Evolutionary conservation across 2,329 filamentous ascomycete species (phyloP).

Genomic region (Colletotrichum sublineola): DNA sequence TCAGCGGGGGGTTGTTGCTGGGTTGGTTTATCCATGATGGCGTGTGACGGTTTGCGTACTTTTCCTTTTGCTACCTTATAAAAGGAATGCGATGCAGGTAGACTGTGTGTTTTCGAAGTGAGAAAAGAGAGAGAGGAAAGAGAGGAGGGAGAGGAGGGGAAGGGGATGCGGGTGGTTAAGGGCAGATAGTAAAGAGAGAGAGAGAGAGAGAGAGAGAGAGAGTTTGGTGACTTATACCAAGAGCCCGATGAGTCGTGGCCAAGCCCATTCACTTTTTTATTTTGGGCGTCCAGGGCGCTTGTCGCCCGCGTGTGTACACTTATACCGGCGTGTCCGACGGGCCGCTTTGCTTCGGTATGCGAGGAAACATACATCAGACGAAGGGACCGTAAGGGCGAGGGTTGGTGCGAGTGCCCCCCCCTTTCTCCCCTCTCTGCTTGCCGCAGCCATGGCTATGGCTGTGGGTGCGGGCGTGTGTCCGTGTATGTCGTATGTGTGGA

Average conservation of each 20-base stretch:
- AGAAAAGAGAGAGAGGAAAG: not conserved
- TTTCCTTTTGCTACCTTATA: not conserved
- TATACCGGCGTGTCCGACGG: constrained; percentile 10
- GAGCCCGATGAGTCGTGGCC: constrained; percentile 17
- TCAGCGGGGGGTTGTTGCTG: constrained; percentile 4
- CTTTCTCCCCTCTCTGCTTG: not conserved
- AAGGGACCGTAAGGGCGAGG: not conserved
- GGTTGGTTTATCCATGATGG: constrained; percentile 32
- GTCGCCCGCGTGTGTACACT: not conserved
- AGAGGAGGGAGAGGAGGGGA: no score
- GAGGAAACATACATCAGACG: constrained; percentile 19
- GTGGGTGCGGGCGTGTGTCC: not conserved
- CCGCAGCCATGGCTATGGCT: not conserved
- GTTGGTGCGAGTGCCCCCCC: not conserved
- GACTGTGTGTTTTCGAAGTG: not conserved
- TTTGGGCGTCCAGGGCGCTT: constrained; percentile 6
- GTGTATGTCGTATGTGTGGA: not conserved
- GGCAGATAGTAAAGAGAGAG: not conserved
- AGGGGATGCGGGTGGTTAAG: not conserved
- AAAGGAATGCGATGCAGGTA: not conserved
- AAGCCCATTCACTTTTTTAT: constrained; percentile 1
- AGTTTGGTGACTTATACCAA: constrained; percentile 35
- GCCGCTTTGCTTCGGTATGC: not conserved
- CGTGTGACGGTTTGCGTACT: not conserved
- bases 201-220: constrained; percentile 1